A percentile compares a stretch with the other conserved stretches of the same genome.
phyloP scores from a whole-genome alignment of 345 rosid species.

The Pistacia atlantica region DNA sequence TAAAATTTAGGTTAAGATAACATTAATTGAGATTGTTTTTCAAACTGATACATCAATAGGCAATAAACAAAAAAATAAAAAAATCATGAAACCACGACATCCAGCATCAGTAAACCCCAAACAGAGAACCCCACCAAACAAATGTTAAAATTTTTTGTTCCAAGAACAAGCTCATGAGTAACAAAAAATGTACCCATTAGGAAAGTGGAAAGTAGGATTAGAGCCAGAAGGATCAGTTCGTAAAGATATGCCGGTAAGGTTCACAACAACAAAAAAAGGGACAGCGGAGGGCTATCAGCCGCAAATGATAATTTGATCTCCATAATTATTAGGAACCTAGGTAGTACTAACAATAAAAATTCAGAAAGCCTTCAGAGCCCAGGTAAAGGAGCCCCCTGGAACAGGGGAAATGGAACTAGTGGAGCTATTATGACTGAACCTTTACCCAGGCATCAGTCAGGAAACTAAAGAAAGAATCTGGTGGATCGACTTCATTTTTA shows the following conservation, averaged over 20 bases:
- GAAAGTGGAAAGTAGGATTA: slow-evolving; percentile 47
- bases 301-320: slow-evolving; percentile 53
- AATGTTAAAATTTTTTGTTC: not conserved
- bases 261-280: slow-evolving; percentile 57
- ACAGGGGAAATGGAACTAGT: no score
- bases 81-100: not conserved
- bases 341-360: no score
- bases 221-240: slow-evolving; percentile 28
- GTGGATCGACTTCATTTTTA: no score
- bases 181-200: slow-evolving; percentile 56
- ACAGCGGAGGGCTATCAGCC: slow-evolving; percentile 59
- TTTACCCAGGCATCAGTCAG: no score
- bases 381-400: not conserved
- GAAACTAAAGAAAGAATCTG: no score
- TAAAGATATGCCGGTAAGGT: slow-evolving; percentile 45
- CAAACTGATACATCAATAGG: not conserved
- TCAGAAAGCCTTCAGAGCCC: not conserved
- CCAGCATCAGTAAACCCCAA: not conserved
- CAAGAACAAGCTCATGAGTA: not conserved
- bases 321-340: not conserved
- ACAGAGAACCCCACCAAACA: not conserved
- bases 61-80: not conserved
- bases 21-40: not conserved
- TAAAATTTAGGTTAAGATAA: not conserved
- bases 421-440: no score